phyloP scores from a whole-genome alignment of 1,284 basidiomycete genomes.

The Pseudozyma hubeiensis region DNA sequence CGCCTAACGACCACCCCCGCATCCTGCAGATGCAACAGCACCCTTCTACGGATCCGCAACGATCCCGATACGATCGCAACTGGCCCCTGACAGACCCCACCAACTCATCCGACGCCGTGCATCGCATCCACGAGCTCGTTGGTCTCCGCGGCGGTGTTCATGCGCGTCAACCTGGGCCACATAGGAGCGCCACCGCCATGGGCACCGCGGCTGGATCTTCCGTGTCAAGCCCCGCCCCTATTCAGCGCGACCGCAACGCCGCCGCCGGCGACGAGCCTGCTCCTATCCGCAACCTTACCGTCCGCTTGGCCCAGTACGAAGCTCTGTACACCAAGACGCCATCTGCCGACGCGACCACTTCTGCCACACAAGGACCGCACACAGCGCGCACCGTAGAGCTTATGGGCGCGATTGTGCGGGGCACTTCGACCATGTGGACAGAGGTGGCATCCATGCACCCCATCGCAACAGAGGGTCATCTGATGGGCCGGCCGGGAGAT shows the following conservation, averaged over 20 bases:
- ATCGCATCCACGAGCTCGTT: constrained; percentile 41
- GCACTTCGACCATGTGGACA: constrained; percentile 43
- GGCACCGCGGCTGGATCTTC: constrained; percentile 20
- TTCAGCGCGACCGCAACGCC: constrained; percentile 1
- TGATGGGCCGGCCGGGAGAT: constrained; percentile 33
- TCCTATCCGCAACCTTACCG: constrained; percentile 42
- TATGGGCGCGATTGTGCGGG: constrained; percentile 40
- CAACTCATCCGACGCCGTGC: constrained; percentile 29
- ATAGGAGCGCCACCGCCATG: constrained; percentile 30
- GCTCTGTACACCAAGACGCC: constrained; percentile 41
- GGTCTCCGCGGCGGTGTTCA: constrained; percentile 18
- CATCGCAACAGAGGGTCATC: constrained; percentile 42
- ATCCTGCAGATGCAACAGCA: constrained; percentile 19
- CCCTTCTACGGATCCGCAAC: constrained; percentile 41
- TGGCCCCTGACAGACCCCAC: constrained; percentile 17
- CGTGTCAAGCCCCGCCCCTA: background rate
- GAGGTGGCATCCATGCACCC: constrained; percentile 48
- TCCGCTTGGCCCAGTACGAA: constrained; percentile 42
- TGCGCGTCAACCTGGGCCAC: constrained; percentile 9
- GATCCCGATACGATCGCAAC: constrained; percentile 25
- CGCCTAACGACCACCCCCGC: constrained; percentile 22
- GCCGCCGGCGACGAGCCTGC: constrained; percentile 32
- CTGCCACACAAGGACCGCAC: constrained; percentile 22
- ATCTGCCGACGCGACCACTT: constrained; percentile 9
- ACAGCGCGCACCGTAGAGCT: constrained; percentile 36